Conservation (phyloP, 257 asterid species). For the Jacaranda mimosifolia region DNA sequence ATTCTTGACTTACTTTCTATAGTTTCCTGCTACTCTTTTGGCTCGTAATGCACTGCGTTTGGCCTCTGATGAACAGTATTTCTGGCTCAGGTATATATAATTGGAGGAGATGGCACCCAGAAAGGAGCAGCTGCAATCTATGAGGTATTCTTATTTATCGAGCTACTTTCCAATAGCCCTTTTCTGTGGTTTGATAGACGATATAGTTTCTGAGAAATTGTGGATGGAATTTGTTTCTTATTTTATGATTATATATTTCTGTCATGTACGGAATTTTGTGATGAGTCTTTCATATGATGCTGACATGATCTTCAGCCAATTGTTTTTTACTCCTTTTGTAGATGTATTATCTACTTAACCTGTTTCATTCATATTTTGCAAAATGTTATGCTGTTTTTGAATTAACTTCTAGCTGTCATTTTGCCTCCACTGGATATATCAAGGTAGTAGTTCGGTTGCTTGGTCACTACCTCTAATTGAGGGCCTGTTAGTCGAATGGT, state of each 20-base stretch:
- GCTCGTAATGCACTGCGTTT: slow-evolving; percentile 37
- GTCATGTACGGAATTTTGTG: background rate
- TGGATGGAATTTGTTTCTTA: background rate
- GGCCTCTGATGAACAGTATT: slow-evolving; percentile 47
- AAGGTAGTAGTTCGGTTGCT: slow-evolving; percentile 14
- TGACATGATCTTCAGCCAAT: background rate
- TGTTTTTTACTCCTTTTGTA: background rate
- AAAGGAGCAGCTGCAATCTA: slow-evolving; percentile 89
- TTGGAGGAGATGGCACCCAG: slow-evolving; percentile 98
- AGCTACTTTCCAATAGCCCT: slow-evolving; percentile 5
- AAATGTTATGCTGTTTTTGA: background rate
- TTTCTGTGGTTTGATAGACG: background rate
- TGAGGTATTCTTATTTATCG: slow-evolving; percentile 59
- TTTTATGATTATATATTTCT: background rate
- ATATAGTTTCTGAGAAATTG: background rate
- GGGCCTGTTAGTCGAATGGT: slow-evolving; percentile 1
- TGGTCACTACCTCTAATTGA: background rate
- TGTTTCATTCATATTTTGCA: background rate
- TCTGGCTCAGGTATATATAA: slow-evolving; percentile 85
- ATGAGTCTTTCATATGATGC: background rate
- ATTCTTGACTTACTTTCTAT: slow-evolving; percentile 7
- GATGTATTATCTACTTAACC: background rate
- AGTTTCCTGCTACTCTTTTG: slow-evolving; percentile 25
- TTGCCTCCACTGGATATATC: slow-evolving; percentile 12
- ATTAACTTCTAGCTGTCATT: slow-evolving; percentile 12